A percentile compares a stretch with the other conserved stretches of the same genome.
Evolutionary conservation across 257 asterid genomes (phyloP).

Genomic region (Galeopsis tetrahit): DNA sequence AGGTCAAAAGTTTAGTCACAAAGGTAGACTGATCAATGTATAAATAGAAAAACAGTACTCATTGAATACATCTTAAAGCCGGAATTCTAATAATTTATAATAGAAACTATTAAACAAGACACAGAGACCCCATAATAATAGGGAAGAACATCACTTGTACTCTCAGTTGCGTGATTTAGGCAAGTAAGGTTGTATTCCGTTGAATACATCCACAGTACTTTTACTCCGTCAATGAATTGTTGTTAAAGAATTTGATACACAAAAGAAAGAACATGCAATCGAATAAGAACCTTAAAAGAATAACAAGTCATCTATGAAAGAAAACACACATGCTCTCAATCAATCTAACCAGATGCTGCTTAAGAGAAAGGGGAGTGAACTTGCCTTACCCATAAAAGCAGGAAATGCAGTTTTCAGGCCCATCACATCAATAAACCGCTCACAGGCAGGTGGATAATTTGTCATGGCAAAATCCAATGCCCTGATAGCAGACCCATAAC

Average conservation of each 20-base stretch:
- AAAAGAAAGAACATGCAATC: neutral
- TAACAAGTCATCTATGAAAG: conserved; percentile 9
- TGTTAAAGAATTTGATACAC: neutral
- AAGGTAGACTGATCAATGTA: neutral
- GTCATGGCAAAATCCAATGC: conserved; percentile 96
- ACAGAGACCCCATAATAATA: conserved; percentile 16
- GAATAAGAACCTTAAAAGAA: neutral
- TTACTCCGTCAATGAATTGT: conserved; percentile 13
- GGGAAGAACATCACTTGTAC: neutral
- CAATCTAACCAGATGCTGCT: conserved; percentile 7
- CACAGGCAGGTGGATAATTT: conserved; percentile 95
- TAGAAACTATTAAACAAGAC: conserved; percentile 19
- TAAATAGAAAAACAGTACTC: neutral
- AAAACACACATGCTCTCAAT: conserved; percentile 11
- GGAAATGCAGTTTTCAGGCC: conserved; percentile 99
- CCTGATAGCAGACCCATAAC: conserved; percentile 91
- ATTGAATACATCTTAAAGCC: conserved; percentile 9
- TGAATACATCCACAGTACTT: conserved; percentile 7
- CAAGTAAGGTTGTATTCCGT: neutral
- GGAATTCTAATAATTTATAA: neutral
- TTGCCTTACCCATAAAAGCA: conserved; percentile 99
- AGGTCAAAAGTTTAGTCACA: conserved; percentile 21
- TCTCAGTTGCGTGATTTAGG: neutral
- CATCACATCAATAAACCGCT: conserved; percentile 95
- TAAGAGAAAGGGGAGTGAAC: conserved; percentile 54